Percentiles rank a stretch among this genome's conserved stretches.
Conservation (phyloP, 768 basidiomycete genomes). For the Boletus reticulatus region DNA sequence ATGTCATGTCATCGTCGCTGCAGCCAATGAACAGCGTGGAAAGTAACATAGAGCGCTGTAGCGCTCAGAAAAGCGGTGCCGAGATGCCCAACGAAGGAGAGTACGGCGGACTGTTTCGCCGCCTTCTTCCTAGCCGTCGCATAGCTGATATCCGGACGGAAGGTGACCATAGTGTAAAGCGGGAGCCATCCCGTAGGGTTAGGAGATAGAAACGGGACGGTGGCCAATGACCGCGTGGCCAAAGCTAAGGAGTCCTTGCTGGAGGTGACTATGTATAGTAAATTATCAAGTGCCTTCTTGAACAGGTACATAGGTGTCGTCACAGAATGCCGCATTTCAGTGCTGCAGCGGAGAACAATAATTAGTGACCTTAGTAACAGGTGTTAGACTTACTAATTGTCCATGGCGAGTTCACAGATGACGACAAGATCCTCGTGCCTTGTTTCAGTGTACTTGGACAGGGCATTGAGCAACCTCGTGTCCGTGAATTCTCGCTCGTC, state of each 20-base stretch:
- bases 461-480: slow-evolving; percentile 57
- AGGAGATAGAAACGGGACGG: slow-evolving; percentile 55
- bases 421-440: slow-evolving; percentile 88
- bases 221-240: slow-evolving; percentile 45
- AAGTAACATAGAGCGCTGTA: slow-evolving; percentile 37
- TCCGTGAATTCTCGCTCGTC: slow-evolving; percentile 42
- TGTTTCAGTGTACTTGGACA: slow-evolving; percentile 75
- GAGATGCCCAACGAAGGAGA: slow-evolving; percentile 50
- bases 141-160: slow-evolving; percentile 94
- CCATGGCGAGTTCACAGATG: slow-evolving; percentile 90
- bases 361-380: slow-evolving; percentile 23
- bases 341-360: slow-evolving; percentile 45
- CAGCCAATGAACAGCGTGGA: slow-evolving; percentile 23
- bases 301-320: slow-evolving; percentile 77
- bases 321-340: slow-evolving; percentile 93
- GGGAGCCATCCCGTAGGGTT: slow-evolving; percentile 82
- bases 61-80: slow-evolving; percentile 44
- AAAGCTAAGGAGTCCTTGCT: slow-evolving; percentile 45
- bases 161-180: slow-evolving; percentile 97
- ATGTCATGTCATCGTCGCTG: slow-evolving; percentile 14
- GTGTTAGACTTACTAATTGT: slow-evolving; percentile 81
- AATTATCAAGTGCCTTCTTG: slow-evolving; percentile 75
- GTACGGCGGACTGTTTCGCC: slow-evolving; percentile 61
- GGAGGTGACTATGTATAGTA: slow-evolving; percentile 63
- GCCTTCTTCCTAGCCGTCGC: slow-evolving; percentile 73